phyloP scores from a whole-genome alignment of 2,329 filamentous ascomycete species.

The Diaporthe vaccinii region DNA sequence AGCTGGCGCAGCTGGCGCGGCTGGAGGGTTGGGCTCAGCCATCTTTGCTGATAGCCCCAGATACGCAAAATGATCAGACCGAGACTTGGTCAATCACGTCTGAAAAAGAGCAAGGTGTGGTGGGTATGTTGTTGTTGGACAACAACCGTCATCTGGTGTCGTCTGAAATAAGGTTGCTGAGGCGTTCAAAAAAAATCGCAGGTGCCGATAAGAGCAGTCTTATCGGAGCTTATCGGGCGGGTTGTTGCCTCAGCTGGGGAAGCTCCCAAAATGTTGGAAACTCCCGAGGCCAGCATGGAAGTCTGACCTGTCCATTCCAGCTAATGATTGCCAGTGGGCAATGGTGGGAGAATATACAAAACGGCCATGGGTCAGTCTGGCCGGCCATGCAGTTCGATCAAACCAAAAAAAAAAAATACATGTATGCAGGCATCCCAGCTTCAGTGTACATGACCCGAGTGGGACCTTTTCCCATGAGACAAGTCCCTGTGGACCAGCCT shows the following conservation, averaged over 20 bases:
- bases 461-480: background rate
- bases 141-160: background rate
- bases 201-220: slow-evolving; percentile 6
- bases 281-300: background rate
- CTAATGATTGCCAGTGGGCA: background rate
- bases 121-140: background rate
- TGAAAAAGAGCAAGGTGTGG: background rate
- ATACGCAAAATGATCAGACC: background rate
- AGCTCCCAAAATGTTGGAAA: too few species aligned
- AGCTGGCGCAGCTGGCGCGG: slow-evolving; percentile 44
- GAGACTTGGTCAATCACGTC: background rate
- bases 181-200: background rate
- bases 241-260: too few species aligned
- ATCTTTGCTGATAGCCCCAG: slow-evolving; percentile 28
- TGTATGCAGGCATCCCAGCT: background rate
- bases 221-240: slow-evolving; percentile 24
- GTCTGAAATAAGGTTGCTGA: background rate
- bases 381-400: background rate
- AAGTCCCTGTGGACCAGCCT: background rate
- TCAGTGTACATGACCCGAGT: background rate
- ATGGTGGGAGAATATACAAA: too few species aligned
- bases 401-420: background rate
- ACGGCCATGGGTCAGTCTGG: too few species aligned
- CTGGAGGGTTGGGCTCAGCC: slow-evolving; percentile 38
- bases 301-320: background rate